Evolutionary conservation across 768 basidiomycete species (phyloP).

Genomic region (Trametes sanguinea): DNA sequence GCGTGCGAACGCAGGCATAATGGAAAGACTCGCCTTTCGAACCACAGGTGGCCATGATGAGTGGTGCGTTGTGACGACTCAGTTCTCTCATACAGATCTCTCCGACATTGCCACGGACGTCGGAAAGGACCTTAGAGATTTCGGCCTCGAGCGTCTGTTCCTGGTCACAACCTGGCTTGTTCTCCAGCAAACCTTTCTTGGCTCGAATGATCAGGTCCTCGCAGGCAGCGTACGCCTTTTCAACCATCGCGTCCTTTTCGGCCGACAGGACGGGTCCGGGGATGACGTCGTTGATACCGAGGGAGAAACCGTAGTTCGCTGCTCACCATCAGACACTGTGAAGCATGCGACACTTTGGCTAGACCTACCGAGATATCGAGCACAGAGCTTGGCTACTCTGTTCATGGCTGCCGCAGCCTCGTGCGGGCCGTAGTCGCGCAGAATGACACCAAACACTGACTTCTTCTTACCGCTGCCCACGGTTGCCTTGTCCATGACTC

Average conservation of each 20-base stretch:
- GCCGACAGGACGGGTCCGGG: slow-evolving; percentile 81
- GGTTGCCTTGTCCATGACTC: slow-evolving; percentile 98
- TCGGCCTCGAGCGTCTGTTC: slow-evolving; percentile 97
- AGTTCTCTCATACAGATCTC: slow-evolving; percentile 98
- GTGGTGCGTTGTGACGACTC: slow-evolving; percentile 94
- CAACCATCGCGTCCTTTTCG: slow-evolving; percentile 85
- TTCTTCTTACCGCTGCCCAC: slow-evolving; percentile 99
- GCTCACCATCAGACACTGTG: slow-evolving; percentile 20
- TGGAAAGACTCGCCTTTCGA: slow-evolving; percentile 74
- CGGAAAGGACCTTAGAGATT: slow-evolving; percentile 90
- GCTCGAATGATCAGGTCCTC: slow-evolving; percentile 85
- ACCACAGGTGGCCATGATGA: slow-evolving; percentile 99
- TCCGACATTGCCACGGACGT: slow-evolving; percentile 94
- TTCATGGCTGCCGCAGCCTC: slow-evolving; percentile 97
- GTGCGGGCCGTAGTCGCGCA: slow-evolving; percentile 94
- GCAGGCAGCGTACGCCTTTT: slow-evolving; percentile 86
- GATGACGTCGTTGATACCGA: slow-evolving; percentile 98
- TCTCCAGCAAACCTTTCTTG: slow-evolving; percentile 89
- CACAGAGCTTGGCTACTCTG: slow-evolving; percentile 91
- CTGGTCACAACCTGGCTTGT: slow-evolving; percentile 96
- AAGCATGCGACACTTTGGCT: background rate
- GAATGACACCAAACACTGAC: slow-evolving; percentile 96
- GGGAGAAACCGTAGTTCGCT: slow-evolving; percentile 97
- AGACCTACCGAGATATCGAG: slow-evolving; percentile 79
- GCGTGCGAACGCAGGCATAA: slow-evolving; percentile 16